Evolutionary conservation across 2,329 filamentous ascomycete species (phyloP).

Genomic region (Penicillium sp.): DNA sequence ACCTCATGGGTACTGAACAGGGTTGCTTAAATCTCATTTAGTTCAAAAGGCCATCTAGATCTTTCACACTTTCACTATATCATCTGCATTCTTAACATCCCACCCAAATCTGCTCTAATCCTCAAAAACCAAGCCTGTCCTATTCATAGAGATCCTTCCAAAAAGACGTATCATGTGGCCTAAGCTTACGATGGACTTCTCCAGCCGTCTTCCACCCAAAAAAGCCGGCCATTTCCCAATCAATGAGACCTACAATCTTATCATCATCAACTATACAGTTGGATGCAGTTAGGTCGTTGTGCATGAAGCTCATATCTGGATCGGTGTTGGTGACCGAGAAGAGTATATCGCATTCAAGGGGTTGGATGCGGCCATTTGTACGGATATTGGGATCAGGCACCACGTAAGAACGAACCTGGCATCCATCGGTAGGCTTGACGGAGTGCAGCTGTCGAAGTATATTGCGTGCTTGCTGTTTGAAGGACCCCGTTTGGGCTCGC

Average conservation of each 20-base stretch:
- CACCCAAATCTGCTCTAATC: too few species aligned
- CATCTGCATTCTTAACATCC: too few species aligned
- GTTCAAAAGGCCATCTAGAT: too few species aligned
- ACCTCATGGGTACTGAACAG: too few species aligned
- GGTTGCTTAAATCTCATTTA: too few species aligned
- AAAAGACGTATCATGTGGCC: too few species aligned
- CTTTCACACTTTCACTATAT: too few species aligned
- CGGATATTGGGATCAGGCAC: conserved; percentile 29
- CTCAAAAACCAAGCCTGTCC: too few species aligned
- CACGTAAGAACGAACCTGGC: conserved; percentile 20
- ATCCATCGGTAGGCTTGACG: conserved; percentile 24
- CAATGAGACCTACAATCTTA: conserved; percentile 42
- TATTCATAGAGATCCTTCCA: too few species aligned
- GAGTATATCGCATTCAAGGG: conserved; percentile 37
- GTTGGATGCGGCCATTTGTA: conserved; percentile 28
- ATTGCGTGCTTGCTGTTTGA: conserved; percentile 38
- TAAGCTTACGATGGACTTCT: conserved; percentile 19
- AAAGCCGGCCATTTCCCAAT: conserved; percentile 47
- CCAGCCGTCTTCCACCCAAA: conserved; percentile 31
- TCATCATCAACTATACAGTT: conserved; percentile 43
- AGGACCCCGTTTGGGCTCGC: conserved; percentile 30
- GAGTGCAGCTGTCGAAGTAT: conserved; percentile 33
- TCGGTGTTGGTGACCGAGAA: conserved; percentile 28
- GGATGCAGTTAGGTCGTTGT: conserved; percentile 42
- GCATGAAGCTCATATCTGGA: conserved; percentile 37